phyloP scores from a whole-genome alignment of 768 basidiomycete species.

The Coprinopsis sp. region DNA sequence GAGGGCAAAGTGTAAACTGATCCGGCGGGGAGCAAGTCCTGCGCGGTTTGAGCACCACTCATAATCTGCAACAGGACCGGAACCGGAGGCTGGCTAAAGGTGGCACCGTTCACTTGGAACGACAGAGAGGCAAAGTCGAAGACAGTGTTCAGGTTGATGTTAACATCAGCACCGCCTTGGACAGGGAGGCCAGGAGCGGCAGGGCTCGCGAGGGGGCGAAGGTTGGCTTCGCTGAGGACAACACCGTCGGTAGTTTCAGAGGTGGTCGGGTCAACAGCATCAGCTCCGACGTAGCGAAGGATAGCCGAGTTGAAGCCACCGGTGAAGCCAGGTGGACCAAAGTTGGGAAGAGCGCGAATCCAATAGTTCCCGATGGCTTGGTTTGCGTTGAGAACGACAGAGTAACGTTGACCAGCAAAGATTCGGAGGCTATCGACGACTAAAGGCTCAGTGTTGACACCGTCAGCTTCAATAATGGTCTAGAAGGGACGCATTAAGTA shows the following conservation, averaged over 20 bases:
- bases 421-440: conserved; percentile 36
- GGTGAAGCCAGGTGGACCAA: conserved; percentile 17
- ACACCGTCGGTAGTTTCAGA: conserved; percentile 19
- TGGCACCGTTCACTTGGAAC: conserved; percentile 23
- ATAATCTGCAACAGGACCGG: conserved; percentile 45
- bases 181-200: conserved; percentile 31
- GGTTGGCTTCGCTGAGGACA: conserved; percentile 31
- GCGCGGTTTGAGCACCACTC: conserved; percentile 30
- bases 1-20: conserved; percentile 34
- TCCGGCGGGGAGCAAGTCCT: conserved; percentile 32
- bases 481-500: conserved; percentile 25
- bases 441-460: conserved; percentile 30
- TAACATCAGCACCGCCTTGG: conserved; percentile 36
- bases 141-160: conserved; percentile 24
- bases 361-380: conserved; percentile 39
- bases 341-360: conserved; percentile 34
- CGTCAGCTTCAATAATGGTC: conserved; percentile 40
- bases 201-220: conserved; percentile 27
- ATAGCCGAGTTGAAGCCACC: conserved; percentile 52
- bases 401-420: conserved; percentile 42
- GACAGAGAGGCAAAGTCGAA: conserved; percentile 12
- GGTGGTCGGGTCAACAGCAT: conserved; percentile 34
- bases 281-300: conserved; percentile 43
- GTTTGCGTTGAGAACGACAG: conserved; percentile 36
- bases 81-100: conserved; percentile 27